Percentiles rank a stretch among this genome's conserved stretches.
Conservation (phyloP, 305 asterid genomes). For the Solanum chacoense region DNA sequence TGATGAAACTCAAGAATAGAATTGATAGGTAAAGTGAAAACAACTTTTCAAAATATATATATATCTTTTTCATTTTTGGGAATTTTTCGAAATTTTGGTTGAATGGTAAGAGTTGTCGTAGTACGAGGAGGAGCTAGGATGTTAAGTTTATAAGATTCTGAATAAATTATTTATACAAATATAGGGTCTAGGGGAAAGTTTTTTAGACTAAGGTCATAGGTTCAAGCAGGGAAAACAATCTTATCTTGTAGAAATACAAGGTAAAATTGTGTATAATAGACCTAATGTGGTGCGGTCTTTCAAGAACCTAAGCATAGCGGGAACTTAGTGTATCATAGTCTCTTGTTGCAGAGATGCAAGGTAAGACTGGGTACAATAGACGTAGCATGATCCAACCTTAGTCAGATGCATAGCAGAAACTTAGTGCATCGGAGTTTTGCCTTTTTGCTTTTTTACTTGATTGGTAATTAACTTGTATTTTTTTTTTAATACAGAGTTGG, state of each 20-base stretch:
- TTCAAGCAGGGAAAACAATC: not conserved
- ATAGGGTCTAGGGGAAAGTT: not conserved
- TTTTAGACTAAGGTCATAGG: not conserved
- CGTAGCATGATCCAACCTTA: not conserved
- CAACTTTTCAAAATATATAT: not conserved
- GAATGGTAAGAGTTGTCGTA: not conserved
- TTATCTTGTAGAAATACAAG: not conserved
- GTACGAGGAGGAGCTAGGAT: not conserved
- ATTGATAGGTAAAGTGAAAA: slow-evolving; percentile 31
- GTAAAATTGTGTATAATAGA: not conserved
- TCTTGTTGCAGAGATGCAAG: not conserved
- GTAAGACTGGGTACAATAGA: not conserved
- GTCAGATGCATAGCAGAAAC: not conserved
- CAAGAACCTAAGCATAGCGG: not conserved
- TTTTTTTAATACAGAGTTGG: slow-evolving; percentile 37
- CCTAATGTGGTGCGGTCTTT: not conserved
- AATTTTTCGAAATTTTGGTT: not conserved
- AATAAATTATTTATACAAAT: not conserved
- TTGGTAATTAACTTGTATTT: not conserved
- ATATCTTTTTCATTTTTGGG: not conserved
- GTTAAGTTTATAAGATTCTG: not conserved
- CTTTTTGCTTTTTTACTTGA: not conserved
- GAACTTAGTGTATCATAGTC: not conserved
- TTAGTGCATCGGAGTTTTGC: not conserved
- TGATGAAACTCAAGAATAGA: slow-evolving; percentile 35